Base-by-base conservation (phyloP, 306 rosid species). In the Cajanus cajan region DNA sequence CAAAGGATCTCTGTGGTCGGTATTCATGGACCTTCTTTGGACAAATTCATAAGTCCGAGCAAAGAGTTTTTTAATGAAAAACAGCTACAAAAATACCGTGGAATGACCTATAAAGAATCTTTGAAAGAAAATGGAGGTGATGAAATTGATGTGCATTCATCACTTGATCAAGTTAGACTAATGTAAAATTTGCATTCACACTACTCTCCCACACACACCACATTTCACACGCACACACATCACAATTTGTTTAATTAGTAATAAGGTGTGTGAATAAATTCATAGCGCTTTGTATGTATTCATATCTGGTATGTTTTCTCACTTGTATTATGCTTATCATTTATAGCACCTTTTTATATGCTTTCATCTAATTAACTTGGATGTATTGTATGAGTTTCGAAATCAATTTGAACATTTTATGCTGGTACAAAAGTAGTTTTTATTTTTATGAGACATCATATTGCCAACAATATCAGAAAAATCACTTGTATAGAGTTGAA, bases 1-100 rank as follows among this genome's bases (percentile, higher is more conserved):
- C 45, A 80, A 67, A 85, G 88, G 80, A 82, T 82, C 37, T 73
- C 90, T 0, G 82, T 85, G 68, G 87, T 85, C 8, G 83, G 85
- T 3, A 68, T 87, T 57, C 90, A 88, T 61, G 87, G 91, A 12
- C 88, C 90, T 2, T 82, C 89, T 2, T 9, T 85, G 80, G 86
- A 85, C 24, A 28, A 68, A 15, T 40, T 80, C 14, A 78, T 88
- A 6, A 58, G 65, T 10, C 90, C 90, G 0, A 85, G 79, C 8
- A 74, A 71, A 0, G 79, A 72, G 37, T 87, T 87, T 33, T 71
- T 85, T n/a, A 73, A 76, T 14, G 87, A 82, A 10, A 41, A 59
- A 76, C 86, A 78, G 7, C 88, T 85, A 13, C 55, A 64, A 2
- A 62, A 78, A 5, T 84, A 84, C 24, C 65, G 71, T 44, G 85